A percentile compares a stretch with the other conserved stretches of the same genome.
These are phyloP conservation scores for Geopyxis carbonaria DNA, from an alignment of 495 filamentous ascomycete species.

Conservation along the genomic window DNA sequence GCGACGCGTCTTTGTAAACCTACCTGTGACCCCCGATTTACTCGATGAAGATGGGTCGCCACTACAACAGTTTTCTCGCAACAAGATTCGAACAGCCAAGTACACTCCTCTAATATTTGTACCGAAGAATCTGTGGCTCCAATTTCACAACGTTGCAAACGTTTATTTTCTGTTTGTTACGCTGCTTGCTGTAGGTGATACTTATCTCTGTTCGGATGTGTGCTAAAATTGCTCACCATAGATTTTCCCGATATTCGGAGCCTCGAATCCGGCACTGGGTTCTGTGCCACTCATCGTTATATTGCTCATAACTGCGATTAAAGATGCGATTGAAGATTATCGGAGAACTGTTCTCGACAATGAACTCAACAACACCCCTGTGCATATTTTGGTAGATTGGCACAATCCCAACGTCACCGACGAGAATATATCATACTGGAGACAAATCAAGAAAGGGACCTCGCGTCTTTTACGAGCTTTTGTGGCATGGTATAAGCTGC, in stretches of 20 bases:
- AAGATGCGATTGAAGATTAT: constrained; percentile 98
- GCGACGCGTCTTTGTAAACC: constrained; percentile 65
- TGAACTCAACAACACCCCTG: constrained; percentile 89
- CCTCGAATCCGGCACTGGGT: constrained; percentile 73
- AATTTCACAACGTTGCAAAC: constrained; percentile 98
- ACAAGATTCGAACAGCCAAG: constrained; percentile 96
- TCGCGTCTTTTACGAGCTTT: constrained; percentile 31
- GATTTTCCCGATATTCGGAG: constrained; percentile 95
- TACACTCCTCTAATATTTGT: constrained; percentile 91
- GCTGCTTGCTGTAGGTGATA: constrained; percentile 65
- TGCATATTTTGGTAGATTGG: constrained; percentile 76
- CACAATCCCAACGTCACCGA: constrained; percentile 85
- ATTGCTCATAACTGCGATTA: constrained; percentile 74
- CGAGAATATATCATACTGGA: constrained; percentile 73
- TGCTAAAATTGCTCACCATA: constrained; percentile 26
- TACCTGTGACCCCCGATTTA: constrained; percentile 57
- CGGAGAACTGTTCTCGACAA: constrained; percentile 81
- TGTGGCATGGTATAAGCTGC: constrained; percentile 17
- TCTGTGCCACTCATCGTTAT: constrained; percentile 89
- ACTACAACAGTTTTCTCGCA: constrained; percentile 51
- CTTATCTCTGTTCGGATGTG: not conserved
- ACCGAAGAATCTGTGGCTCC: constrained; percentile 93
- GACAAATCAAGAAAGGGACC: constrained; percentile 78
- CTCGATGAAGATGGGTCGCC: constrained; percentile 72
- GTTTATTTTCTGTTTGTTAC: constrained; percentile 95